Evolutionary conservation across 805 yeast genomes (phyloP).

Genomic region (Myxozyma vanderwaltii): DNA sequence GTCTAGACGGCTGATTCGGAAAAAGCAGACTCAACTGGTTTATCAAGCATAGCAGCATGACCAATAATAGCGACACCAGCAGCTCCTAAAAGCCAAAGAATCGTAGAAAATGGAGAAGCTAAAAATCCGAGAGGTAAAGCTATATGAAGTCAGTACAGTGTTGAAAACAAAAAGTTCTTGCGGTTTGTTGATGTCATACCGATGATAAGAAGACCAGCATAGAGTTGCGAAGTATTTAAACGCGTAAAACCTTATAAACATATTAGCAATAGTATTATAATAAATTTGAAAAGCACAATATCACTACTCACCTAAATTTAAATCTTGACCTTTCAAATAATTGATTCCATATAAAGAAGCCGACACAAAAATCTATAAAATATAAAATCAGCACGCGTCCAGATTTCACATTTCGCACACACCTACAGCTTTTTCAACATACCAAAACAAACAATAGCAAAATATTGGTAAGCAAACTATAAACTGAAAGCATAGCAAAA

Average conservation of each 20-base stretch:
- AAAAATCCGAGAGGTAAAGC: constrained; percentile 80
- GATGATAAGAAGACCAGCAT: constrained; percentile 76
- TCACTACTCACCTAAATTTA: constrained; percentile 51
- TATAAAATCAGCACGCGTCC: constrained; percentile 78
- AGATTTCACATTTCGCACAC: background rate
- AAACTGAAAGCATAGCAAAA: constrained; percentile 70
- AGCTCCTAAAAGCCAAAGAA: constrained; percentile 91
- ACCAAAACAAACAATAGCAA: constrained; percentile 79
- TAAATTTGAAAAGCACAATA: background rate
- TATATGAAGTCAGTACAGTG: background rate
- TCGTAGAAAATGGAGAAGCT: constrained; percentile 85
- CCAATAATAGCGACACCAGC: constrained; percentile 74
- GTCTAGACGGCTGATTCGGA: constrained; percentile 65
- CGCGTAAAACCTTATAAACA: constrained; percentile 55
- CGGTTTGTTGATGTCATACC: constrained; percentile 14
- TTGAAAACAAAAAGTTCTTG: no score
- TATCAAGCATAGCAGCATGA: constrained; percentile 90
- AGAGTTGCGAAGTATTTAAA: constrained; percentile 75
- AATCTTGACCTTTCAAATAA: constrained; percentile 78
- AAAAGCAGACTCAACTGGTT: constrained; percentile 92
- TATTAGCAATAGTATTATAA: background rate
- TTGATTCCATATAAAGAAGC: constrained; percentile 79
- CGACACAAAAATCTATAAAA: constrained; percentile 68
- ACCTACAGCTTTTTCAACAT: background rate
- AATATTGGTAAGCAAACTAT: constrained; percentile 84